These are phyloP conservation scores for Sporopachydermia lactativora DNA, from an alignment of 805 yeast genomes.

Conservation along the genomic window DNA sequence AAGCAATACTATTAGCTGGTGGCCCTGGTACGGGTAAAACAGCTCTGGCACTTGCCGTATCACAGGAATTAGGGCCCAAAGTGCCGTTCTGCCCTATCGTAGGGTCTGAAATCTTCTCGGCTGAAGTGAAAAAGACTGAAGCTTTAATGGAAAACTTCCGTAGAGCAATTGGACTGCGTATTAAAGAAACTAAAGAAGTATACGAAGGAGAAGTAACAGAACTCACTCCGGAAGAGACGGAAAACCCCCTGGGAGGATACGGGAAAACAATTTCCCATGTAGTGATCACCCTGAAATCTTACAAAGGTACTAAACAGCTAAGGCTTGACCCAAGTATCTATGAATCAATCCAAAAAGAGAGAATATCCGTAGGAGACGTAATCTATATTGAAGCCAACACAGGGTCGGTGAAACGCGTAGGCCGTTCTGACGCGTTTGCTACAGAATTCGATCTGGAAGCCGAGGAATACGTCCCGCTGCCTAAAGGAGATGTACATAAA, in stretches of 20 bases:
- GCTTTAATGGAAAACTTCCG: constrained; percentile 93
- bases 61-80: constrained; percentile 92
- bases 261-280: constrained; percentile 95
- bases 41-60: constrained; percentile 88
- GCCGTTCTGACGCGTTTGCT: constrained; percentile 97
- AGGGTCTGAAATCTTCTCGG: constrained; percentile 85
- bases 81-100: constrained; percentile 97
- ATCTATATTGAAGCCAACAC: constrained; percentile 95
- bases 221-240: constrained; percentile 89
- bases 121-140: constrained; percentile 96
- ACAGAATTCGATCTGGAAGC: constrained; percentile 98
- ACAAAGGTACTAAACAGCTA: constrained; percentile 78
- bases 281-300: constrained; percentile 82
- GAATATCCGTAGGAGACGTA: constrained; percentile 91
- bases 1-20: constrained; percentile 91
- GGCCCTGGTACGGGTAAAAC: constrained; percentile 99
- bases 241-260: constrained; percentile 93
- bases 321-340: constrained; percentile 88
- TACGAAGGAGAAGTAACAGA: constrained; percentile 98
- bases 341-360: constrained; percentile 88
- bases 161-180: constrained; percentile 89
- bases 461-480: constrained; percentile 95
- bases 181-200: constrained; percentile 93
- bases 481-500: constrained; percentile 97
- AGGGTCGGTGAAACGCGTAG: constrained; percentile 94